Evolutionary conservation across 805 yeast genomes (phyloP).

Genomic region (Grigorovia transvaalensis): DNA sequence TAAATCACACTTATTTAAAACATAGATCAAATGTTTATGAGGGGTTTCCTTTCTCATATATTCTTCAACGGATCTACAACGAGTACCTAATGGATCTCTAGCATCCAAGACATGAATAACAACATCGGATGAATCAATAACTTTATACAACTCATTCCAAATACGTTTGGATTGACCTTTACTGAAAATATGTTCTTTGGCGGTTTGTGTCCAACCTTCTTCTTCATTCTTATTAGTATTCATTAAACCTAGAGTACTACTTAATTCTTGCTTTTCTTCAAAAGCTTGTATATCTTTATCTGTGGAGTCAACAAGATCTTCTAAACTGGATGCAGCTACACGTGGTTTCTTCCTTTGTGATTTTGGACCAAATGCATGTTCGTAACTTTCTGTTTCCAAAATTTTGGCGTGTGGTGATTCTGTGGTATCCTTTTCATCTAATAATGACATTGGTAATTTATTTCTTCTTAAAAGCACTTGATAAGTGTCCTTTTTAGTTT

Average conservation of each 20-base stretch:
- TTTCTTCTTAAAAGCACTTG: constrained; percentile 82
- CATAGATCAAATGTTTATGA: constrained; percentile 90
- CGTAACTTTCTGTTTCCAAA: constrained; percentile 78
- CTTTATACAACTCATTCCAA: constrained; percentile 96
- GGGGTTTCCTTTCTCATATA: constrained; percentile 90
- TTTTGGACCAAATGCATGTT: constrained; percentile 84
- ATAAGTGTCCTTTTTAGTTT: constrained; percentile 68
- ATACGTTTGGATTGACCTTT: constrained; percentile 98
- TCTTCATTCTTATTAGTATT: constrained; percentile 48
- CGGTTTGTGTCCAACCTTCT: constrained; percentile 81
- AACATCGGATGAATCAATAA: constrained; percentile 94
- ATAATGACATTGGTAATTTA: constrained; percentile 87
- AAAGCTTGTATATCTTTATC: constrained; percentile 45
- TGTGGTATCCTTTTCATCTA: constrained; percentile 74
- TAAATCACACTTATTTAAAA: constrained; percentile 92
- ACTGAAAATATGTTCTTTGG: constrained; percentile 89
- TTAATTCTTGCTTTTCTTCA: constrained; percentile 68
- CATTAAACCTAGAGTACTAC: constrained; percentile 71
- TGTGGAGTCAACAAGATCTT: constrained; percentile 59
- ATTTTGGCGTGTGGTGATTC: constrained; percentile 73
- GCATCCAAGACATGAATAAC: constrained; percentile 96
- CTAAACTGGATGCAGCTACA: constrained; percentile 63
- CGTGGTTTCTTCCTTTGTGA: constrained; percentile 88
- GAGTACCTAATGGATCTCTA: constrained; percentile 92
- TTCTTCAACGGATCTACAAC: constrained; percentile 88